Base-by-base conservation (phyloP, 2,329 filamentous ascomycete species). In the Arachnomyces sp. region DNA sequence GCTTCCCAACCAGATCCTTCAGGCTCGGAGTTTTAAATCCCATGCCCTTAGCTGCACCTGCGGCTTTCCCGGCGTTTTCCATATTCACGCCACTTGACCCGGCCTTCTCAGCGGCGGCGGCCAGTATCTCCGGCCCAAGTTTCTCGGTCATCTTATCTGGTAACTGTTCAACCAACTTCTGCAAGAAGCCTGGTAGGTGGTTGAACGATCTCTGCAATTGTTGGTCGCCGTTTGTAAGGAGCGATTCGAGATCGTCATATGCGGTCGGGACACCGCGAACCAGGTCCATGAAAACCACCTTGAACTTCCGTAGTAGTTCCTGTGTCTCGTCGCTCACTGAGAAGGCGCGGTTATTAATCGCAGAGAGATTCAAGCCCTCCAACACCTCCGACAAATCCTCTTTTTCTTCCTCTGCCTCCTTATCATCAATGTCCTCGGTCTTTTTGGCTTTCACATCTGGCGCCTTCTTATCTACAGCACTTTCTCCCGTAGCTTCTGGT, bases 201-300 rank as follows among this genome's bases (percentile, higher is more conserved):
- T 72, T 70, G 54, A 78, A 83, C 44, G 80, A 76, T 48, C 75
- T 74, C 53, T 81, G 75, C 13, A 84, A 61, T 48, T 80, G 73
- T n/a, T 69, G 64, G 46, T 80, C 77, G n/a, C 75, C 77, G 40
- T 78, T 76, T 7, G 70, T 78, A 47, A 82, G 68, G 13, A 82
- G 68, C 56, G 73, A 76, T 52, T 82, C 79, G n/a, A 98, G 80
- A 59, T 98, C 92, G 56, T 84, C 75, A 62, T 93, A 95, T 2
- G 92, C 92, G 0, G 90, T 95, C 3, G 92, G 92, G 2, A 87
- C 92, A 46, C 92, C 92, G 58, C 88, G 89, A 54, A 92, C 78
- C 12, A 95, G 76, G 59, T 98, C 92, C 59, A 90, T 92, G 56
- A 98, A 84, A 28, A 95, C 82, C 41, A 88, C 72, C 1, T 87